Conservation (phyloP, 192 early-diverging fungal species). For the Backusella circina region DNA sequence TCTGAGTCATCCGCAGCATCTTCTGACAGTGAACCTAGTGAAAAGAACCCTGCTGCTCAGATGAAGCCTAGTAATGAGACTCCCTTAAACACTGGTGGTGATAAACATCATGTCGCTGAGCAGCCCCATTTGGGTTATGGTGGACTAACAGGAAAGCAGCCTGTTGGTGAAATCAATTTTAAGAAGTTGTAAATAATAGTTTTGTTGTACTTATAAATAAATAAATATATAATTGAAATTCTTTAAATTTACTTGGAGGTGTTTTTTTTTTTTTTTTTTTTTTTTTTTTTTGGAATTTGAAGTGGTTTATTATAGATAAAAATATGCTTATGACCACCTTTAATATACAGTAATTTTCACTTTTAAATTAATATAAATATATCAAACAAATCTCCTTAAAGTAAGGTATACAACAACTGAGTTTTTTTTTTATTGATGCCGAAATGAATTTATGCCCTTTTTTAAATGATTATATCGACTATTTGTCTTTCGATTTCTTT, state of each 20-base stretch:
- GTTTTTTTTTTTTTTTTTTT: not conserved
- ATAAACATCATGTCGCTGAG: constrained; percentile 12
- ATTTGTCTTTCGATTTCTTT: not conserved
- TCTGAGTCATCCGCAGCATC: not conserved
- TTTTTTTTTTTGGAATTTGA: not conserved
- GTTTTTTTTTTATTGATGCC: not conserved
- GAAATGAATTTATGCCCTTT: not conserved
- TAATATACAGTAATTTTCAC: too few relatives aligned
- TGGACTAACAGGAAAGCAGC: constrained; percentile 27
- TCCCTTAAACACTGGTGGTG: constrained; percentile 24
- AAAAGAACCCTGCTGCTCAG: not conserved
- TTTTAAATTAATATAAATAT: too few relatives aligned
- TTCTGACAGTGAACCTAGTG: not conserved
- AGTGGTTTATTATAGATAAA: not conserved
- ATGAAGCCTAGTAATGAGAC: not conserved
- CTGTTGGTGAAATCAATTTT: constrained; percentile 27
- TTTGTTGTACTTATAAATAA: not conserved
- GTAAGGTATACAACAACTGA: too few relatives aligned
- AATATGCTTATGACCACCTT: too few relatives aligned
- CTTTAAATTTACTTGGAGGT: too few relatives aligned
- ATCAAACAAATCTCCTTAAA: too few relatives aligned
- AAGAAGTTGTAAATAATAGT: constrained; percentile 13
- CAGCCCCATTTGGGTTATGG: constrained; percentile 17
- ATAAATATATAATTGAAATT: not conserved
- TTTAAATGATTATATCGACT: not conserved